These are phyloP conservation scores for Cornus florida DNA, from an alignment of 148 eudicot genomes.

Conservation along the genomic window DNA sequence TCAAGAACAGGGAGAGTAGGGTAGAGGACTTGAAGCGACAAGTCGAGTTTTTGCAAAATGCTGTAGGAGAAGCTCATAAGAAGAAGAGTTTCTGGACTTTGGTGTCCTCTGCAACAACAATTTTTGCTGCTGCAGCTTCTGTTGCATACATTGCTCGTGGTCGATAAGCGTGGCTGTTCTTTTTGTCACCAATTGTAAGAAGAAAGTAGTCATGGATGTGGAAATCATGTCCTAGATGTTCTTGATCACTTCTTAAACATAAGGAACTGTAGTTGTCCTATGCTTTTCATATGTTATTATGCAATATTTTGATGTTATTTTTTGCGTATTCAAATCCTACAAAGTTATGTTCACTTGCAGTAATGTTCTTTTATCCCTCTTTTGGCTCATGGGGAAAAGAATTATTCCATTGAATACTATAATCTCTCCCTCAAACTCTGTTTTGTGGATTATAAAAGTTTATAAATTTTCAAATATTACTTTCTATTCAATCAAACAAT, in stretches of 20 bases:
- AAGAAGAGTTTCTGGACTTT: constrained; percentile 72
- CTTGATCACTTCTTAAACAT: neutral
- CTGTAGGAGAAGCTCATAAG: constrained; percentile 53
- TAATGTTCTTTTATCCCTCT: too few species aligned
- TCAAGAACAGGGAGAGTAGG: constrained; percentile 44
- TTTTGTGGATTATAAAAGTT: too few species aligned
- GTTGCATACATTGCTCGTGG: constrained; percentile 60
- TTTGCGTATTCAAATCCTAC: neutral
- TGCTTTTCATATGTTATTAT: neutral
- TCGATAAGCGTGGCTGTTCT: constrained; percentile 18
- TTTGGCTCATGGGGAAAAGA: too few species aligned
- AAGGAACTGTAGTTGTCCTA: neutral
- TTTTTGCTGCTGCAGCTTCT: constrained; percentile 76
- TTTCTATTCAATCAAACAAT: too few species aligned
- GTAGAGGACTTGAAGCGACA: constrained; percentile 60
- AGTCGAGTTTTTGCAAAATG: constrained; percentile 41
- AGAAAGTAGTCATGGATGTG: neutral
- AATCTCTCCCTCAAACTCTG: too few species aligned
- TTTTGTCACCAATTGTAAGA: neutral
- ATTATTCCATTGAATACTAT: too few species aligned
- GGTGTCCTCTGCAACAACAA: constrained; percentile 72
- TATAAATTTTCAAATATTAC: too few species aligned
- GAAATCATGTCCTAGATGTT: too few species aligned
- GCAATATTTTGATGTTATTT: neutral
- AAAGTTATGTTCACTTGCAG: neutral